Percentiles rank a stretch among this genome's conserved stretches.
These are phyloP conservation scores for Naegleria lovaniensis DNA, from an alignment of 208 protist species.

Conservation along the genomic window DNA sequence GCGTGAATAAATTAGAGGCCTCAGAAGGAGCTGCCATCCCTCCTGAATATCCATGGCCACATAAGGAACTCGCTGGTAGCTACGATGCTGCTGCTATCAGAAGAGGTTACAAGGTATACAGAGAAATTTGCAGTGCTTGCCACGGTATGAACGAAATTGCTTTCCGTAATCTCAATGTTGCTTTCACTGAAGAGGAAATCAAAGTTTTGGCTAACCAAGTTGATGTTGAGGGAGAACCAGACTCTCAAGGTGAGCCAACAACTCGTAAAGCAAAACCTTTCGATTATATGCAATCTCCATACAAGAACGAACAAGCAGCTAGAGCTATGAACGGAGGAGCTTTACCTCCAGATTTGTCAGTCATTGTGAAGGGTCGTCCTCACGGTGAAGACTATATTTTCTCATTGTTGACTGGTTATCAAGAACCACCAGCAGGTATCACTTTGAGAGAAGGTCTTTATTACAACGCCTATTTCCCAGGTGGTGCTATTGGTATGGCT, in stretches of 20 bases:
- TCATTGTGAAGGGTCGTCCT: conserved; percentile 89
- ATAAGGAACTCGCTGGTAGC: background rate
- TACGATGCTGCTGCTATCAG: conserved; percentile 59
- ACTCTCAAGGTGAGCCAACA: conserved; percentile 89
- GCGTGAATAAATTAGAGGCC: background rate
- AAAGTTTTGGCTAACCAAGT: conserved; percentile 82
- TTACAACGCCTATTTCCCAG: conserved; percentile 97
- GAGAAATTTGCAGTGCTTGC: conserved; percentile 93
- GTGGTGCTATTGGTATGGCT: conserved; percentile 92
- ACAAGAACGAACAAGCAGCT: conserved; percentile 92
- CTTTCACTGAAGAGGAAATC: conserved; percentile 89
- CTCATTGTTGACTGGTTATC: conserved; percentile 93
- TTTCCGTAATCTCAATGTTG: conserved; percentile 86
- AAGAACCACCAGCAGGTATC: conserved; percentile 62
- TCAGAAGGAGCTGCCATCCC: background rate
- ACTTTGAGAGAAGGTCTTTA: conserved; percentile 86
- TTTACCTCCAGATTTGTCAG: conserved; percentile 92
- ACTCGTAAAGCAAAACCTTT: conserved; percentile 87
- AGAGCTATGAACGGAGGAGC: conserved; percentile 92
- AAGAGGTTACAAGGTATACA: conserved; percentile 93
- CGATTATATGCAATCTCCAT: conserved; percentile 90
- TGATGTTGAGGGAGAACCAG: conserved; percentile 88
- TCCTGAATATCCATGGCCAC: background rate
- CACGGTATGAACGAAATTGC: conserved; percentile 88
- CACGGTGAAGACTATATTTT: conserved; percentile 94